phyloP scores from a whole-genome alignment of 805 yeast genomes.

The Schizosaccharomyces osmophilus region DNA sequence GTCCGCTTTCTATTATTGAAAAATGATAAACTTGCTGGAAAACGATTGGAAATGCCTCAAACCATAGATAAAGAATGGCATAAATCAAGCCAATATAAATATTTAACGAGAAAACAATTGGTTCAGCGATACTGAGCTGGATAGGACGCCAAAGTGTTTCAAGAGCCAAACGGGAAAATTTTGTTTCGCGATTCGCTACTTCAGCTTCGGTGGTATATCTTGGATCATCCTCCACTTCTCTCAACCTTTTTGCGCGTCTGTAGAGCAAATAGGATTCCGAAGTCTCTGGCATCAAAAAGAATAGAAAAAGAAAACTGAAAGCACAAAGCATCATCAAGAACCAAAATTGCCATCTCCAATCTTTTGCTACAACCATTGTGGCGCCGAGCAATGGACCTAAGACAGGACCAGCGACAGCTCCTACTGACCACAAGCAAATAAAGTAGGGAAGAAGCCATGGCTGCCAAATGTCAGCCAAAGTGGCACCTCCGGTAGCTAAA shows the following conservation, averaged over 20 bases:
- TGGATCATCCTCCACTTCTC: conserved; percentile 23
- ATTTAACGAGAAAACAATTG: conserved; percentile 30
- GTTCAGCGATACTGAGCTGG: conserved; percentile 27
- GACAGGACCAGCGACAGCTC: conserved; percentile 27
- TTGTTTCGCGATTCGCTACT: not conserved
- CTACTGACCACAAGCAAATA: conserved; percentile 28
- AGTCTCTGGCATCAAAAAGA: conserved; percentile 28
- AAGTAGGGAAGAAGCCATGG: conserved; percentile 22
- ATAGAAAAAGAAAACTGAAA: conserved; percentile 15
- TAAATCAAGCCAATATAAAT: conserved; percentile 28
- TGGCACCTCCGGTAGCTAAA: conserved; percentile 34
- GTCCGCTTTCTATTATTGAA: conserved; percentile 23
- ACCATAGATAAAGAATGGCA: conserved; percentile 29
- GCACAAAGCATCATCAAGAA: conserved; percentile 17
- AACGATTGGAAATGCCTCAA: conserved; percentile 38
- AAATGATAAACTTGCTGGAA: conserved; percentile 23
- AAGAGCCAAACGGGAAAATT: conserved; percentile 6
- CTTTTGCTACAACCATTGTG: conserved; percentile 21
- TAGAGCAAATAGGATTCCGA: conserved; percentile 21
- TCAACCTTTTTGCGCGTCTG: conserved; percentile 25
- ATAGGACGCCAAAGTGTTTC: conserved; percentile 16
- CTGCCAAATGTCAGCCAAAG: conserved; percentile 24
- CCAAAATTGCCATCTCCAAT: conserved; percentile 22
- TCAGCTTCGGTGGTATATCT: conserved; percentile 19
- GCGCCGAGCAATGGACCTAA: conserved; percentile 35